Base-by-base conservation (phyloP, 495 filamentous ascomycete species). In the Jackrogersella multiformis region DNA sequence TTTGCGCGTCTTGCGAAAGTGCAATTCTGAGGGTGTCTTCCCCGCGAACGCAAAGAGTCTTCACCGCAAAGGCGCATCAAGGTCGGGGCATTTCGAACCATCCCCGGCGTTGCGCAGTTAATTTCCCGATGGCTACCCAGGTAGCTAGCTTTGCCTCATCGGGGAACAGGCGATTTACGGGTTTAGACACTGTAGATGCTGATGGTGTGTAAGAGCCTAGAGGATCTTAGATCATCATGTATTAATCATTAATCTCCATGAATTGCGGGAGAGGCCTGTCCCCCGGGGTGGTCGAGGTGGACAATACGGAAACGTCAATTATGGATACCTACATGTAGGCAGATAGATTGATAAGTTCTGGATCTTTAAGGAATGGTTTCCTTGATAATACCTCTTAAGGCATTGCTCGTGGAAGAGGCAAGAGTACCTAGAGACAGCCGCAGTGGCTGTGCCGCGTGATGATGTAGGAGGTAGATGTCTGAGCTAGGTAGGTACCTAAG, bases 161-260 rank as follows among this genome's bases (percentile, higher is more conserved):
- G 28, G 35, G 13, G 34, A 20, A 28, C 28, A 46, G 36, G 53
- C 39, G 35, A 61, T 34, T 61, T 55, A 20, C 49, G 16, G 49
- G 13, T 56, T 61, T 57, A 10, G 48, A 48, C 15, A 32, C 21
- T 16, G n/a, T 24, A 58, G 36, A 39, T 24, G 42, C 23, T 69
- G 41, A 44, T 55, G 58, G 59, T 48, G 65, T 61, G 65, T 48
- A 56, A 35, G 44, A 58, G 52, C n/a, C n/a, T n/a, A n/a, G n/a
- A n/a, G n/a, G n/a, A n/a, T n/a, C n/a, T n/a, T n/a, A n/a, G 13
- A 63, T 59, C 48, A 32, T 53, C 7, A 36, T 21, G 3, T 9
- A 51, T 36, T 9, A n/a, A 28, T 39, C 20, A 54, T 15, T 35
- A 34, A 46, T 48, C 12, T 24, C 59, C 20, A 39, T 38, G 38